A percentile compares a stretch with the other conserved stretches of the same genome.
These are phyloP conservation scores for Thelephora aurantiotincta DNA, from an alignment of 768 basidiomycete species.

Conservation along the genomic window DNA sequence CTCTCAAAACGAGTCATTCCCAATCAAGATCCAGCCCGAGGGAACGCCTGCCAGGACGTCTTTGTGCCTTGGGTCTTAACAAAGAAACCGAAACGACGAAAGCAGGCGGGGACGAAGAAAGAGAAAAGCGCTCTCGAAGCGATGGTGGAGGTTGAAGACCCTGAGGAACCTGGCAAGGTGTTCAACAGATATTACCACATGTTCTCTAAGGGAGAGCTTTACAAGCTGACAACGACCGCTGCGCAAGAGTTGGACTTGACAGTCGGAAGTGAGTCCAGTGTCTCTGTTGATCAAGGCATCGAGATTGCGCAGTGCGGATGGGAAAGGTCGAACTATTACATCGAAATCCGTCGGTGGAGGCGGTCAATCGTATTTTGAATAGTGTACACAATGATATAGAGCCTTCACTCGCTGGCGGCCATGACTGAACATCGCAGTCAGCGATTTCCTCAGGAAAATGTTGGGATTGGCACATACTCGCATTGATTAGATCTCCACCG, in stretches of 20 bases:
- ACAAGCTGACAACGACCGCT: constrained; percentile 44
- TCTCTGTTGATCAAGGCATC: constrained; percentile 27
- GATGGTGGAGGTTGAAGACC: neutral
- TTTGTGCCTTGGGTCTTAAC: constrained; percentile 78
- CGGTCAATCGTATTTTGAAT: constrained; percentile 8
- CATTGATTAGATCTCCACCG: constrained; percentile 91
- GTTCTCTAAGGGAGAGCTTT: constrained; percentile 74
- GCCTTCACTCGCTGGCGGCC: constrained; percentile 75
- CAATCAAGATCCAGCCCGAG: constrained; percentile 2
- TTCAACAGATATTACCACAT: constrained; percentile 95
- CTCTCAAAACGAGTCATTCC: constrained; percentile 63
- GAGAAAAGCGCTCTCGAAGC: neutral
- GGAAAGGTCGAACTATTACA: constrained; percentile 84
- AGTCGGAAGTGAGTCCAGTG: constrained; percentile 23
- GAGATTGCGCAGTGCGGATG: constrained; percentile 64
- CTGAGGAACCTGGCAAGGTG: constrained; percentile 22
- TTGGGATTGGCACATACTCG: constrained; percentile 48
- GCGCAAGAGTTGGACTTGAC: constrained; percentile 40
- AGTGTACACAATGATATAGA: constrained; percentile 4
- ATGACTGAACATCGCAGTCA: constrained; percentile 44
- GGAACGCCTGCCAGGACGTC: constrained; percentile 51
- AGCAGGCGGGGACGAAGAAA: constrained; percentile 1
- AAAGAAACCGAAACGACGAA: constrained; percentile 12
- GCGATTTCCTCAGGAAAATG: neutral
- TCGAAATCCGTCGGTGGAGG: constrained; percentile 60